Base-by-base conservation (phyloP, 306 rosid genomes). In the Malus fusca region DNA sequence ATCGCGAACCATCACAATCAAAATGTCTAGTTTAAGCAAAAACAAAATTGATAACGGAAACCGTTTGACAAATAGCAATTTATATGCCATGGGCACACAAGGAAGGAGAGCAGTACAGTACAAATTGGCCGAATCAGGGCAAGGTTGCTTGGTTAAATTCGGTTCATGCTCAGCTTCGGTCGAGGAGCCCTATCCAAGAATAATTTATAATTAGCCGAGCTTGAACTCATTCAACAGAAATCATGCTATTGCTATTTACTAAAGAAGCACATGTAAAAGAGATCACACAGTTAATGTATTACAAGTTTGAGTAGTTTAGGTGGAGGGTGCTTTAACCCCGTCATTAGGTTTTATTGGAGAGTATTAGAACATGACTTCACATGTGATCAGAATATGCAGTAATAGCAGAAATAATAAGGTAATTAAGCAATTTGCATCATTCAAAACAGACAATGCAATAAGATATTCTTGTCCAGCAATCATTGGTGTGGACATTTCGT, bases 141-240 rank as follows among this genome's bases (percentile, higher is more conserved):
- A 63, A 55, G 44, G 44, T 28, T 59, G 74, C 73, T 63, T 13
- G 52, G 52, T 12, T 74, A 69, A 40, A 25, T 74, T 80, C 6
- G 73, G 80, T 64, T 81, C 66, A 26, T 66, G 66, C 60, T 81
- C 85, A 82, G 85, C 85, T 77, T 42, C 81, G 56, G 63, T 82
- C 81, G 21, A 77, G 43, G 61, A 80, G 68, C 22, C 85, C 85
- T 82, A 73, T 31, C 82, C 85, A 72, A 81, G 70, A 72, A 81
- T 46, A 82, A 77, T 59, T 56, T 67, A 76, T 26, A 19, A 82
- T 77, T 61, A 82, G 85, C 42, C 74, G 66, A 37, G 82, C 44
- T 77, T 61, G 58, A 72, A 69, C 43, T 48, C 18, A 28, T 18
- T 48, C 37, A 51, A 48, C 46, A 65, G 1, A 35, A 30, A 70